Conservation (phyloP, 805 yeast species). For the Candida odintsovae region DNA sequence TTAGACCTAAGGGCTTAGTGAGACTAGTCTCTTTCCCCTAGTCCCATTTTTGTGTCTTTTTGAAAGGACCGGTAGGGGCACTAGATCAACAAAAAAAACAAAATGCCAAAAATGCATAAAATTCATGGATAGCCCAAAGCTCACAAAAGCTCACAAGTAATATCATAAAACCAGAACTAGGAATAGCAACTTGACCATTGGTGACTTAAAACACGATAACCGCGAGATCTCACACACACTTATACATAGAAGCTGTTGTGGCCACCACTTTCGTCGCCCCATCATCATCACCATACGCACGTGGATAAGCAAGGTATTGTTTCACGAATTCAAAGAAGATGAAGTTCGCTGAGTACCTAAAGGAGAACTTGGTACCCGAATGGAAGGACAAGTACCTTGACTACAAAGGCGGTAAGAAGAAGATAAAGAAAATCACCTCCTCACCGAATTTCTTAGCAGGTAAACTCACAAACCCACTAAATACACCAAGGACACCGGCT, state of each 20-base stretch:
- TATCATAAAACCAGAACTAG: not conserved
- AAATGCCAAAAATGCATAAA: not conserved
- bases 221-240: not conserved
- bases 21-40: too few species aligned
- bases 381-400: conserved; percentile 83
- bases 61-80: not conserved
- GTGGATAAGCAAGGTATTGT: not conserved
- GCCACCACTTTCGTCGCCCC: too few species aligned
- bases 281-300: not conserved
- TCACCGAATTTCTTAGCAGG: conserved; percentile 10
- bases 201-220: not conserved
- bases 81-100: not conserved
- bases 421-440: conserved; percentile 20
- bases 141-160: not conserved
- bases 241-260: too few species aligned
- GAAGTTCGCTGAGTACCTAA: conserved; percentile 13
- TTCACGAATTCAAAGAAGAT: not conserved
- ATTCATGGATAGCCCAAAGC: not conserved
- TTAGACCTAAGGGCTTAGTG: too few species aligned
- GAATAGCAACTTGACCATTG: not conserved
- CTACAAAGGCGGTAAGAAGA: conserved; percentile 41
- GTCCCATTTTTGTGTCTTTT: too few species aligned
- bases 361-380: conserved; percentile 53
- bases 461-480: conserved; percentile 1
- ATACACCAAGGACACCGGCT: conserved; percentile 4